Evolutionary conservation across 768 basidiomycete genomes (phyloP), one percentile per base, ranked within the genome.

Genomic region (Panaeolus papilionaceus): DNA sequence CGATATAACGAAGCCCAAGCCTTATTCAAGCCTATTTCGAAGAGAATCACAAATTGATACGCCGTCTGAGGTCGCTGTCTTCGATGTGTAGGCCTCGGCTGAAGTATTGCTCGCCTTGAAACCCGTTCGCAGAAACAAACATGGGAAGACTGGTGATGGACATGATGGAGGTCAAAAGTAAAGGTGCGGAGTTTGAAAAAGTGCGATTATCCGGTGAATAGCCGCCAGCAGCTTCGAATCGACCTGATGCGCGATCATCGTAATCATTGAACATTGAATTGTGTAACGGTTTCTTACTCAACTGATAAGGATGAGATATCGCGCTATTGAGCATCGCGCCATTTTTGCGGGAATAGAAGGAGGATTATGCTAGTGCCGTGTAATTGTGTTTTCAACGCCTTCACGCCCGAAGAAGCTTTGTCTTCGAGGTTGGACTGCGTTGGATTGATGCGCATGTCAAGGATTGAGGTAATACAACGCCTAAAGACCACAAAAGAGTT

Each of bases 361-460:
- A 16, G 54, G 16, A 28, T 33, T 12, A 12, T 58, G 33, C 37
- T 10, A 58, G 12, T 28, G 54, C 26, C 16, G 26, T 33, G 14
- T 28, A 58, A 33, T 33, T 58, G 54, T 58, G 8, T 28, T 58
- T 58, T 58, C 33, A 28, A 58, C 54, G 28, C 54, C 54, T 37
- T 58, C 54, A 33, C 14, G 7, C 54, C 54, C 54, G 54, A 58
- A 33, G 54, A 58, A 58, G 28, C 28, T 11, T 58, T 3, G 11
- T 28, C 54, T 20, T 16, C 16, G 5, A 44, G 3, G 12, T 44
- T 16, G 42, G 42, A 12, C 5, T 44, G 42, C 42, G 39, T 33
- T 33, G 33, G 33, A 33, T 33, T 33, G 33, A 33, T 33, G 33
- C 33, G 33, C 5, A 3, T 33, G 33, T 33, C 33, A 33, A 33